These are phyloP conservation scores for Aurantiochytrium sp. DNA, from an alignment of 108 stramenopile genomes.

Conservation along the genomic window DNA sequence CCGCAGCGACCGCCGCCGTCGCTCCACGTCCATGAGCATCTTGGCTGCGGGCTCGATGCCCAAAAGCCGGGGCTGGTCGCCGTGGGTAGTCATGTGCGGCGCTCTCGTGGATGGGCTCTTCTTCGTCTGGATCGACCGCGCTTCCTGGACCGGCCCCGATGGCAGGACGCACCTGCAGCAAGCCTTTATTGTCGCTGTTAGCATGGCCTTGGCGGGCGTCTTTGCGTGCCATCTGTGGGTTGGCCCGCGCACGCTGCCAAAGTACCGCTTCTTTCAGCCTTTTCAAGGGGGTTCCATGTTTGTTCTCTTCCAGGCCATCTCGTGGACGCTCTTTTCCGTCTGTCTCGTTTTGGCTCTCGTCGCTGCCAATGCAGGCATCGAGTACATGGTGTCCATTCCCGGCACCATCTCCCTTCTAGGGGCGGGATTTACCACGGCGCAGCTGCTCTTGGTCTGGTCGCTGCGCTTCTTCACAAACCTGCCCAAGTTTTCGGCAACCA, in stretches of 20 bases:
- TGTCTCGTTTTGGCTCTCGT: neutral
- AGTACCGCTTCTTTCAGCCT: conserved; percentile 15
- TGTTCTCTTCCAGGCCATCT: conserved; percentile 4
- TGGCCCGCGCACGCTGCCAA: neutral
- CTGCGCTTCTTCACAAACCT: neutral
- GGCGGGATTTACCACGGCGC: neutral
- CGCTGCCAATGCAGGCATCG: neutral
- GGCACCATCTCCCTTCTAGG: neutral
- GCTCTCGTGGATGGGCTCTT: neutral
- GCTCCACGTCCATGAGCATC: neutral
- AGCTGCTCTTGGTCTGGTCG: conserved; percentile 2
- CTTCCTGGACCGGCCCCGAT: neutral
- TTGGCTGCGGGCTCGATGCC: neutral
- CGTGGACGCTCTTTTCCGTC: neutral
- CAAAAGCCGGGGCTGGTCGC: neutral
- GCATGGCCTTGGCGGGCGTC: neutral
- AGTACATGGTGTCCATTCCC: neutral
- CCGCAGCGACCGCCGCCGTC: neutral
- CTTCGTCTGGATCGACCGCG: neutral
- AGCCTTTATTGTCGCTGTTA: neutral
- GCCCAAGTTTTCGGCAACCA: neutral
- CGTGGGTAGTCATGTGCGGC: neutral
- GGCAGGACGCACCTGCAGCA: neutral
- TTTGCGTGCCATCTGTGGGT: neutral
- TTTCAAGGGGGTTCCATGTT: neutral